Evolutionary conservation across 495 filamentous ascomycete genomes (phyloP).

Genomic region (Chaetomium cochliodes): DNA sequence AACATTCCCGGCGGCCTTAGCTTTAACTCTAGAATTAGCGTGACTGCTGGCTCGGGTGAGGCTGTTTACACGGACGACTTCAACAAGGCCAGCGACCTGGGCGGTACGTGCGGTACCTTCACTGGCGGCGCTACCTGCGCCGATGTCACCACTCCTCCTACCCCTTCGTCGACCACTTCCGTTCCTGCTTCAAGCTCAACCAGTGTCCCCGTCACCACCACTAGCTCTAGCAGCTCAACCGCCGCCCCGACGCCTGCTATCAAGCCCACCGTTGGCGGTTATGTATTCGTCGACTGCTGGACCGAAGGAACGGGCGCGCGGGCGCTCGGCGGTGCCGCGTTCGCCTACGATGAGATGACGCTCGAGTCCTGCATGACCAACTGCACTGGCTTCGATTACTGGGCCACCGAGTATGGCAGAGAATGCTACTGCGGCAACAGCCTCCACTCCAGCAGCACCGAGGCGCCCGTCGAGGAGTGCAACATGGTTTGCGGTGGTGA

Average conservation of each 20-base stretch:
- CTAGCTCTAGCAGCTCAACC: slow-evolving; percentile 11
- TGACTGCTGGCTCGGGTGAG: slow-evolving; percentile 43
- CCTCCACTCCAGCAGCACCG: slow-evolving; percentile 40
- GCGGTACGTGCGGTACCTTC: slow-evolving; percentile 42
- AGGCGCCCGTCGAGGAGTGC: slow-evolving; percentile 45
- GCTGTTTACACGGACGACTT: slow-evolving; percentile 39
- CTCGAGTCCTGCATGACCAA: slow-evolving; percentile 48
- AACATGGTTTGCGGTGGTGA: slow-evolving; percentile 53
- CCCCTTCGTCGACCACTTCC: slow-evolving; percentile 29
- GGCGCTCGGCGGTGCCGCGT: slow-evolving; percentile 39
- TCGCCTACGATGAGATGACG: slow-evolving; percentile 52
- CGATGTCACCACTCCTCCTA: slow-evolving; percentile 19
- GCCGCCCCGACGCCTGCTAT: slow-evolving; percentile 38
- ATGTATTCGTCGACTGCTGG: slow-evolving; percentile 46
- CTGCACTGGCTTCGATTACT: slow-evolving; percentile 49
- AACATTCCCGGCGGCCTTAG: slow-evolving; percentile 46
- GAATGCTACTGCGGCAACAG: slow-evolving; percentile 56
- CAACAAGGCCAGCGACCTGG: slow-evolving; percentile 42
- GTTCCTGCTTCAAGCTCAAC: slow-evolving; percentile 25
- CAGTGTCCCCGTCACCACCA: slow-evolving; percentile 18
- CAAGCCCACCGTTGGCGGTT: slow-evolving; percentile 42
- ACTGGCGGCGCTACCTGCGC: slow-evolving; percentile 30
- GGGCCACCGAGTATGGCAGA: slow-evolving; percentile 51
- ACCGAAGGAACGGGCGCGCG: slow-evolving; percentile 46
- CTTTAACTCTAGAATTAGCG: slow-evolving; percentile 50